Evolutionary conservation across 2,329 filamentous ascomycete species (phyloP).

Genomic region (Neonectria sp.): DNA sequence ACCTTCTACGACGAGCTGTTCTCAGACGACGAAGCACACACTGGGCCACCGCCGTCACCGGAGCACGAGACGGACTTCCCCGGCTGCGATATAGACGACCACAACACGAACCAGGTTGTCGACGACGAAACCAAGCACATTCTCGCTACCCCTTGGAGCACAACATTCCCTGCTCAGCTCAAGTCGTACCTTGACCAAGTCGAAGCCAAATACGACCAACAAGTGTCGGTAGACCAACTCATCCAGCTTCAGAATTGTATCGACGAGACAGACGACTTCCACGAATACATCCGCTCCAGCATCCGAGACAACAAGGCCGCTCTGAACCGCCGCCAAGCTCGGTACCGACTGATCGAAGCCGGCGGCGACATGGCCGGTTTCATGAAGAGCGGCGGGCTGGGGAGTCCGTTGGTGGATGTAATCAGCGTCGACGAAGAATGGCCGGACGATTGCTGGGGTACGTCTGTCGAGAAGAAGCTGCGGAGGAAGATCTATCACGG

Average conservation of each 20-base stretch:
- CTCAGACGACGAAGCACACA: not conserved
- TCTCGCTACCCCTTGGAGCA: not conserved
- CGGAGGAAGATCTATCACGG: constrained; percentile 27
- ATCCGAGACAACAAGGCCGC: constrained; percentile 11
- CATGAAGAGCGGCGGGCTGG: constrained; percentile 41
- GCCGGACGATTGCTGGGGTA: constrained; percentile 30
- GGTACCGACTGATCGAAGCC: not conserved
- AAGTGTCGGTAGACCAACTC: constrained; percentile 27
- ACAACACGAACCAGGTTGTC: not conserved
- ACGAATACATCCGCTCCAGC: constrained; percentile 12
- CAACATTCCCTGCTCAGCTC: constrained; percentile 8
- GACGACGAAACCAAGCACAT: not conserved
- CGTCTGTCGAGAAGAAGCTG: constrained; percentile 7
- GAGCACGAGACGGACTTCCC: not conserved
- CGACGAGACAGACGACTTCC: constrained; percentile 15
- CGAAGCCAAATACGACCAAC: not conserved
- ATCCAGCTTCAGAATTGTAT: constrained; percentile 29
- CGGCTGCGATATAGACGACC: not conserved
- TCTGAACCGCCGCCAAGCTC: constrained; percentile 21
- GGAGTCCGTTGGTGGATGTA: constrained; percentile 42
- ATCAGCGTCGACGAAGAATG: constrained; percentile 38
- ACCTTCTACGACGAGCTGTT: not conserved
- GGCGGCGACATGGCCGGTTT: constrained; percentile 6
- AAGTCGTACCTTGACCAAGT: constrained; percentile 1
- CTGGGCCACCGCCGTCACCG: not conserved